Conservation (phyloP, 352 stramenopile species). For the Globisporangium okanoganense region DNA sequence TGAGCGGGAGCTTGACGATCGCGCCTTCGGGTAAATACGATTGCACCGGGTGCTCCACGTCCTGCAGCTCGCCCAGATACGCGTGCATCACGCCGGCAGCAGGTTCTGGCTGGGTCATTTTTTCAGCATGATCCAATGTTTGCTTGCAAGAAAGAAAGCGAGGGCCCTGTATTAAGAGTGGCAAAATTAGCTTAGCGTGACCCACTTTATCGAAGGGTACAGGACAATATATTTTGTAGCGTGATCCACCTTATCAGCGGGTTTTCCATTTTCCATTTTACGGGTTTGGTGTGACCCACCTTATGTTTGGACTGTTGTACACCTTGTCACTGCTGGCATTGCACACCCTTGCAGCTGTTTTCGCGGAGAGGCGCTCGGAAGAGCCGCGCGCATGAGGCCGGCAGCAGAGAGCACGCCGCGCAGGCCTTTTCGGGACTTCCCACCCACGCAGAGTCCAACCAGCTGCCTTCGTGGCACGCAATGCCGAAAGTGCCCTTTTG, state of each 20-base stretch:
- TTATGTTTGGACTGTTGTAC: neutral
- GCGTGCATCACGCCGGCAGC: slow-evolving; percentile 27
- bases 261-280: no score
- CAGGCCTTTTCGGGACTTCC: neutral
- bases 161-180: neutral
- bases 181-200: neutral
- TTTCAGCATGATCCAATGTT: neutral
- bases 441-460: slow-evolving; percentile 8
- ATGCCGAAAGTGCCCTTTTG: slow-evolving; percentile 4
- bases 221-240: no score
- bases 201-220: neutral
- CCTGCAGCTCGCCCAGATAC: slow-evolving; percentile 72
- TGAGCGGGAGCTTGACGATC: slow-evolving; percentile 56
- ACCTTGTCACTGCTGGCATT: neutral
- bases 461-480: slow-evolving; percentile 7
- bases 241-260: no score
- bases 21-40: slow-evolving; percentile 45
- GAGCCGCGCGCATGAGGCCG: neutral
- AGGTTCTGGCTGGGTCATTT: neutral
- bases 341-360: slow-evolving; percentile 13
- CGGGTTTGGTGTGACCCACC: slow-evolving; percentile 3
- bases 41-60: slow-evolving; percentile 43
- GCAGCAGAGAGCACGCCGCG: neutral
- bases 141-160: neutral
- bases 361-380: slow-evolving; percentile 4